Base-by-base conservation (phyloP, 768 basidiomycete genomes). In the Panellus pusillus region DNA sequence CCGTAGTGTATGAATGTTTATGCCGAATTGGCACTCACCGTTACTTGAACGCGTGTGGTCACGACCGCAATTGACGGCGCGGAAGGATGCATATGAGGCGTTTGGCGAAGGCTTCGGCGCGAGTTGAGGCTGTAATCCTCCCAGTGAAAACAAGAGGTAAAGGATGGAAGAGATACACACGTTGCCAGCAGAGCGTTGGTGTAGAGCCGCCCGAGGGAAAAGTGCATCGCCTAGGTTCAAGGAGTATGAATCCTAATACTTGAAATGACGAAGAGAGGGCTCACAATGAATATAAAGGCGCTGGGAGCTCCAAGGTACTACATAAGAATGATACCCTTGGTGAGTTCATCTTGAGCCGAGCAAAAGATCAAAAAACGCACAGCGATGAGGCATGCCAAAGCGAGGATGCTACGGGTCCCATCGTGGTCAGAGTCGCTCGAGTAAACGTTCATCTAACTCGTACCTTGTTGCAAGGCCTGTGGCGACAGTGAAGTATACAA, bases 151-250 rank as follows among this genome's bases (percentile, higher is more conserved):
- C 18, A 40, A 27, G 7, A 12, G 9, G 29, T 11, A 28, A 42
- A 37, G 9, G 15, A 52, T 9, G 15, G 19, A 6, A 38, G 19
- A n/a, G n/a, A n/a, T n/a, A 54, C 63, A 52, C 9, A 65, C 65
- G 63, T 66, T 6, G 61, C 65, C 9, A 66, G 58, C 15, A 66
- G 58, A 5, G 63, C 60, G 28, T 66, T 66, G 15, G 65, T 66
- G 45, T 66, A 66, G 13, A 66, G 47, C 4, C 65, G 59, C 0
- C 63, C 65, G 24, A 66, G 50, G 15, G 58, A 66, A 11, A 66
- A 61, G 52, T 66, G 65, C 58, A 66, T 62, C n/a, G 63, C 65
- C 65, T 66, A 51, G 15, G 4, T 42, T 9, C 24, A 35, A n/a
- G n/a, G n/a, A 18, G 20, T 8, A 28, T 13, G 3, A 2, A 28